These are phyloP conservation scores for Diaporthe vaccinii DNA, from an alignment of 2,329 filamentous ascomycete species.

Conservation along the genomic window DNA sequence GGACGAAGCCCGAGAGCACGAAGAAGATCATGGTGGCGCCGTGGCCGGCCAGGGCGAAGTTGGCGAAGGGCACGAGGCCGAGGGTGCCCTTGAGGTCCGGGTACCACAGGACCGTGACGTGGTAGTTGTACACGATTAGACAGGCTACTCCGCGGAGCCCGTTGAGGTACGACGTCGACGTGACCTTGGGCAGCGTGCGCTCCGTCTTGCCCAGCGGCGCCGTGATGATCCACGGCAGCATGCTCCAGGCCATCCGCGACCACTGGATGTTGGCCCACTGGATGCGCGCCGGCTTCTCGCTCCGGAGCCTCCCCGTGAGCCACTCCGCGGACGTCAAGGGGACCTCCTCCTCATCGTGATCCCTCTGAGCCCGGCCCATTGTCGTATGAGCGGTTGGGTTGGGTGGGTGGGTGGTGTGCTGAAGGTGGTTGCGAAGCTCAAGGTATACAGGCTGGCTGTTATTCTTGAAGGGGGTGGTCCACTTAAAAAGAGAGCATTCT, in stretches of 20 bases:
- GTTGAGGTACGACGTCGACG: conserved; percentile 42
- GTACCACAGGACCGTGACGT: conserved; percentile 43
- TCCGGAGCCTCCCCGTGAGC: not conserved
- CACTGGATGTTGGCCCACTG: not conserved
- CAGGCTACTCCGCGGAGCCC: conserved; percentile 46
- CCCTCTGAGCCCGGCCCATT: not conserved
- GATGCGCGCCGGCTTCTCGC: not conserved
- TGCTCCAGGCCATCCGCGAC: not conserved
- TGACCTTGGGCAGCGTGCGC: conserved; percentile 5
- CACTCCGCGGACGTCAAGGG: not conserved
- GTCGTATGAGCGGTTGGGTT: not conserved
- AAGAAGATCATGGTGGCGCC: conserved; percentile 51
- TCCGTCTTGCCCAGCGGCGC: conserved; percentile 26
- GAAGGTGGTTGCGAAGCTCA: not conserved
- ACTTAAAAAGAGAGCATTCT: no score
- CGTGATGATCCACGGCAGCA: conserved; percentile 14
- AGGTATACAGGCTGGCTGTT: no score
- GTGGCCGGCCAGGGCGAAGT: conserved; percentile 45
- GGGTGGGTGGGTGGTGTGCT: not conserved
- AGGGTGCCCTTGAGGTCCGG: conserved; percentile 8
- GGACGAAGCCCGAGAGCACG: conserved; percentile 53
- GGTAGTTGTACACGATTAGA: conserved; percentile 43
- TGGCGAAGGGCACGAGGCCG: conserved; percentile 45
- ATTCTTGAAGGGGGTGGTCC: not conserved
- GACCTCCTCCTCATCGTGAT: not conserved